Percentiles rank a stretch among this genome's conserved stretches.
Conservation (phyloP, 2,329 filamentous ascomycete species). For the Venturia effusa region DNA sequence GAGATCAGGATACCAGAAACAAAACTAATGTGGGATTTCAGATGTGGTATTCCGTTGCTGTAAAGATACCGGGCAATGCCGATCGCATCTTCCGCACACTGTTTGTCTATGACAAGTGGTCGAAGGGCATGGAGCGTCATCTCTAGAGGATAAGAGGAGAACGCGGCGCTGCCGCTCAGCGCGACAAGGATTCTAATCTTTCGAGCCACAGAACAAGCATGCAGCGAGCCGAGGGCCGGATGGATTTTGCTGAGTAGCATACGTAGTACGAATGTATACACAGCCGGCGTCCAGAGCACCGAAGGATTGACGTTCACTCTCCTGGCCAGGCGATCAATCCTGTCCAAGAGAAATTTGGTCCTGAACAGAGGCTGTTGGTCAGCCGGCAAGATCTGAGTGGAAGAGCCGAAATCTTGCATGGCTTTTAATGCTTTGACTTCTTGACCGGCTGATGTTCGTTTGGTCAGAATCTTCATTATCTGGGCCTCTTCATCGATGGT, state of each 20-base stretch:
- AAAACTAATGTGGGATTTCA: constrained; percentile 60
- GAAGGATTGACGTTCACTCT: constrained; percentile 54
- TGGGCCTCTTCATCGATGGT: constrained; percentile 34
- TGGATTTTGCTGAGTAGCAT: constrained; percentile 72
- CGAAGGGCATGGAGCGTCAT: constrained; percentile 77
- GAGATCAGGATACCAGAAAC: constrained; percentile 71
- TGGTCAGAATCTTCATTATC: neutral
- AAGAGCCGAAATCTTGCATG: constrained; percentile 60
- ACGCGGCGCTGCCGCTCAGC: constrained; percentile 59
- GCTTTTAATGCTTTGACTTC: constrained; percentile 36
- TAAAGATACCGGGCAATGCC: constrained; percentile 81
- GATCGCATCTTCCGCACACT: constrained; percentile 84
- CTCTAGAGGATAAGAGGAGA: constrained; percentile 72
- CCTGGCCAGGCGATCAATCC: constrained; percentile 63
- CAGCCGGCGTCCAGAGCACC: constrained; percentile 62
- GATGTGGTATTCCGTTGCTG: constrained; percentile 51
- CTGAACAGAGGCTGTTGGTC: constrained; percentile 83
- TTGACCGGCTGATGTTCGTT: neutral
- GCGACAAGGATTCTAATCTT: constrained; percentile 75
- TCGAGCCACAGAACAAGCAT: constrained; percentile 75
- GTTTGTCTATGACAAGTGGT: constrained; percentile 67
- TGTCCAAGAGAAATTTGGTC: constrained; percentile 62
- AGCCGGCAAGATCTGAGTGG: constrained; percentile 53
- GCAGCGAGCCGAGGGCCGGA: constrained; percentile 71
- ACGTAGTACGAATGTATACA: constrained; percentile 64